These are phyloP conservation scores for Salix brachista DNA, from an alignment of 345 rosid genomes.

Conservation along the genomic window DNA sequence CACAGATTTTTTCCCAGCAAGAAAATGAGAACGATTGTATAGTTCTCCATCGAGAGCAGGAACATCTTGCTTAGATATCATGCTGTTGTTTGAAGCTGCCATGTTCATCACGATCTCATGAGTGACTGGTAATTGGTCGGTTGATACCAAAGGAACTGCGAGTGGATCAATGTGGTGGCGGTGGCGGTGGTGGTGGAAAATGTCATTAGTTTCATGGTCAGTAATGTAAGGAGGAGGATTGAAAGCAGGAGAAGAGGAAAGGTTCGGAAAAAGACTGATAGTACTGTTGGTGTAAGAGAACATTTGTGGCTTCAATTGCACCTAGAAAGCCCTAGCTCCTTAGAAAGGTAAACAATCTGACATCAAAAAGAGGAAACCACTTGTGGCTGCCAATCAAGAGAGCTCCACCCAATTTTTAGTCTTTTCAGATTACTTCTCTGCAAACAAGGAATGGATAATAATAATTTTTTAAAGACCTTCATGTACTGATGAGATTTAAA, in stretches of 20 bases:
- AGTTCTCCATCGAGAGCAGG: background rate
- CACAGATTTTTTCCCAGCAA: conserved; percentile 19
- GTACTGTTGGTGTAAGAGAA: conserved; percentile 17
- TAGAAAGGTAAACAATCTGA: background rate
- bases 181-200: conserved; percentile 11
- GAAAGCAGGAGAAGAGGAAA: conserved; percentile 13
- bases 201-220: conserved; percentile 6
- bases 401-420: background rate
- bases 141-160: conserved; percentile 6
- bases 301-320: conserved; percentile 11
- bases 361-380: background rate
- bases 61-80: conserved; percentile 3
- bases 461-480: background rate
- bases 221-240: conserved; percentile 4
- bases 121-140: conserved; percentile 3
- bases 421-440: background rate
- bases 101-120: conserved; percentile 17
- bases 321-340: conserved; percentile 14
- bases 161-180: conserved; percentile 12
- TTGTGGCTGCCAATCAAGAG: conserved; percentile 2
- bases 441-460: background rate
- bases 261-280: conserved; percentile 10
- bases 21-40: background rate
- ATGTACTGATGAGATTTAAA: background rate
- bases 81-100: conserved; percentile 8